Base-by-base conservation (phyloP, 495 filamentous ascomycete species). In the Aspergillus sparsus region DNA sequence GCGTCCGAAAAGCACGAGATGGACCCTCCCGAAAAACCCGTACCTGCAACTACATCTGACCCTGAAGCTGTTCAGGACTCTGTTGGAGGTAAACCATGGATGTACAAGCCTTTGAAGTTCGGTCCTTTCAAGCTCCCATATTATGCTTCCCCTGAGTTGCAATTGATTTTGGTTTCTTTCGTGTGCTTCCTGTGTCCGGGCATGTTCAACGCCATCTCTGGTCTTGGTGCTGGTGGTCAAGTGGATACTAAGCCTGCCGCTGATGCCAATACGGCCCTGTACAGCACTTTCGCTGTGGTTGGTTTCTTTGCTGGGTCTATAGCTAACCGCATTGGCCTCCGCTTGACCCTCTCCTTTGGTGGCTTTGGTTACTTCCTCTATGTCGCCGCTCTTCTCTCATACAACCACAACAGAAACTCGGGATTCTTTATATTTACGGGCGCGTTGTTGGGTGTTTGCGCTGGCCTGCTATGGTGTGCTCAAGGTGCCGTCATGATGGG, bases 401-500 rank as follows among this genome's bases (percentile, higher is more conserved):
- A 92, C 77, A 93, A 89, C 70, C 90, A 95, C 72, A 91, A 83
- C 53, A 57, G 81, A 18, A 94, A 82, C 65, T 72, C 71, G 2
- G 83, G 81, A 36, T 87, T 82, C 68, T 67, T 80, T 49, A 77
- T 85, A 60, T 86, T 86, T 64, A 73, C 85, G 10, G 85, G 85
- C 45, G 78, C 79, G 11, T 60, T 87, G 18, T 75, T 87, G 31
- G 85, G 85, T 77, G 74, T 90, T 49, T 96, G 91, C 74, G 92
- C 90, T 32, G 92, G 90, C 68, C 72, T 96, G 39, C 79, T 97
- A 34, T 97, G 92, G 93, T 90, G 87, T 58, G 93, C 91, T 0
- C 93, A 97, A 74, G 93, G 93, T 58, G 89, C 91, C 21, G 89
- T 97, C 68, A 96, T 97, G 93, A 93, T 96, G 87, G 86, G 88